These are phyloP conservation scores for Tulasnella sp. DNA, from an alignment of 768 basidiomycete species.

Conservation along the genomic window DNA sequence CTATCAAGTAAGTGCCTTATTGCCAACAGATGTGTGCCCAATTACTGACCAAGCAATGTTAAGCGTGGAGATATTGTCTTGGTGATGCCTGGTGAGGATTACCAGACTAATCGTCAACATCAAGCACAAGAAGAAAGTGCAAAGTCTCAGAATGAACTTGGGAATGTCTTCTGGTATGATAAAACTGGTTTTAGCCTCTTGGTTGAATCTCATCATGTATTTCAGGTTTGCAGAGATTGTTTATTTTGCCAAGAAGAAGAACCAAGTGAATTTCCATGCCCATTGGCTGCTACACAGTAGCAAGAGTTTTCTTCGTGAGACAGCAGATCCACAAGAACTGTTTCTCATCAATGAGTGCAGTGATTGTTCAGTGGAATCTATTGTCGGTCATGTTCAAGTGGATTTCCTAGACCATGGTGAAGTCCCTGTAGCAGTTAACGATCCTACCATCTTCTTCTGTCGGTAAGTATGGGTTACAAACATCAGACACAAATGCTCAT, in stretches of 20 bases:
- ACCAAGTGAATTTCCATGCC: conserved; percentile 49
- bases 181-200: too few species aligned
- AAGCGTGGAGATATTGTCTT: conserved; percentile 65
- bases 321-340: conserved; percentile 61
- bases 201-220: neutral
- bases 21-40: neutral
- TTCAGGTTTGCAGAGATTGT: conserved; percentile 67
- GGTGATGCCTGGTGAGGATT: conserved; percentile 44
- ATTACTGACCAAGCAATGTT: neutral
- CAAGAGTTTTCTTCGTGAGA: conserved; percentile 56
- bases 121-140: conserved; percentile 41
- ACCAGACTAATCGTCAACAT: conserved; percentile 36
- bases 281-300: conserved; percentile 74
- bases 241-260: conserved; percentile 46
- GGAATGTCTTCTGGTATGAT: conserved; percentile 62
- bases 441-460: conserved; percentile 51
- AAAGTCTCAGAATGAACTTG: conserved; percentile 45
- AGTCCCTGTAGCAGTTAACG: conserved; percentile 36
- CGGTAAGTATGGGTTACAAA: conserved; percentile 42
- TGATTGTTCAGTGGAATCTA: conserved; percentile 40
- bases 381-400: conserved; percentile 52
- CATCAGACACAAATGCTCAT: neutral
- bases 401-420: conserved; percentile 37
- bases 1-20: conserved; percentile 4
- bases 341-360: conserved; percentile 59